Percentiles rank a stretch among this genome's conserved stretches.
These are phyloP conservation scores for Tolypocladium inflatum DNA, from an alignment of 2,329 filamentous ascomycete species.

Conservation along the genomic window DNA sequence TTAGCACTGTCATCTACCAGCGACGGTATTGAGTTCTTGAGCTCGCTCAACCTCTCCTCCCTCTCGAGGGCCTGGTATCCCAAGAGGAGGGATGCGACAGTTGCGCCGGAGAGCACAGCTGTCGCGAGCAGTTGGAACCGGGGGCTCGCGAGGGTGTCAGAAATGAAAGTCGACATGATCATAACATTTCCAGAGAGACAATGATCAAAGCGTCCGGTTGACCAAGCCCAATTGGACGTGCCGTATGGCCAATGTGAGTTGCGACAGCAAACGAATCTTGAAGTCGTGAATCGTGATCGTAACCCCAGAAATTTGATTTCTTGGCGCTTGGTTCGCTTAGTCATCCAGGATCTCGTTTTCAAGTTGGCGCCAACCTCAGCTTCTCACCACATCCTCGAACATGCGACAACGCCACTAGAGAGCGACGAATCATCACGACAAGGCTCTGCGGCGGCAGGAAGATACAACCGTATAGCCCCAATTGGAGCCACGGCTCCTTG, in stretches of 20 bases:
- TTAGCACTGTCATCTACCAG: slow-evolving; percentile 9
- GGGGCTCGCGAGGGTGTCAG: slow-evolving; percentile 33
- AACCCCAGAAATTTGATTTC: neutral
- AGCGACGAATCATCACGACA: neutral
- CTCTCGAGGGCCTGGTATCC: slow-evolving; percentile 52
- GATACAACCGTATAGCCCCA: neutral
- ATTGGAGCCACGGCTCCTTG: slow-evolving; percentile 5
- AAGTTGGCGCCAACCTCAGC: neutral
- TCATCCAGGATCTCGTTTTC: neutral
- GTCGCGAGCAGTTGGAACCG: slow-evolving; percentile 59
- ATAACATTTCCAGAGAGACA: slow-evolving; percentile 5
- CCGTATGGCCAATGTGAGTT: neutral
- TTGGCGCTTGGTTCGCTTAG: neutral
- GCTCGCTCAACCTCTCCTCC: slow-evolving; percentile 40
- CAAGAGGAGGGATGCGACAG: slow-evolving; percentile 50
- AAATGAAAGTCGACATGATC: slow-evolving; percentile 33
- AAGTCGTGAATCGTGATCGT: neutral
- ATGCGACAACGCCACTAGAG: neutral
- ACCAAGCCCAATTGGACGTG: neutral
- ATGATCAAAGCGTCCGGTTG: neutral
- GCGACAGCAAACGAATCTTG: neutral
- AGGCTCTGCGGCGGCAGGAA: neutral
- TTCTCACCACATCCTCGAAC: neutral
- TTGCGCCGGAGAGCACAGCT: slow-evolving; percentile 54
- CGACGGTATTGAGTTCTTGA: slow-evolving; percentile 51